Conservation (phyloP, 2,329 filamentous ascomycete species). For the Colletotrichum zoysiae region DNA sequence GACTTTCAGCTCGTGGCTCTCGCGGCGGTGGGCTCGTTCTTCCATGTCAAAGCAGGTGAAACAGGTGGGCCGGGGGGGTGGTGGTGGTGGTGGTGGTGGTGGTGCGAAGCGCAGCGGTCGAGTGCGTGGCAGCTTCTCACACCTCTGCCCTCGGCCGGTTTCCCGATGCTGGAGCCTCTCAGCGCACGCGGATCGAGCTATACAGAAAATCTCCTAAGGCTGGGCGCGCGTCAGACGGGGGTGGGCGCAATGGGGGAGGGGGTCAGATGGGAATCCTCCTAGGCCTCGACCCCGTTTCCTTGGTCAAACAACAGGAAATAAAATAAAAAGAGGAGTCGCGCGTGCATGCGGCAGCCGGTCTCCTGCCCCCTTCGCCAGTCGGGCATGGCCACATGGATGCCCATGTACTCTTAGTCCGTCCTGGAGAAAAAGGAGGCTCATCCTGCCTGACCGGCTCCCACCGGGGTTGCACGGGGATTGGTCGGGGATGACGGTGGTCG, state of each 20-base stretch:
- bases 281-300: constrained; percentile 22
- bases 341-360: constrained; percentile 21
- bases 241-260: constrained; percentile 11
- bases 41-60: constrained; percentile 42
- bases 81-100: background rate
- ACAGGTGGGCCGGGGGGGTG: constrained; percentile 27
- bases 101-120: constrained; percentile 6
- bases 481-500: constrained; percentile 22
- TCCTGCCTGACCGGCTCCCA: background rate
- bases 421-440: constrained; percentile 23
- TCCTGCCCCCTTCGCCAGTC: background rate
- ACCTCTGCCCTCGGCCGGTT: constrained; percentile 22
- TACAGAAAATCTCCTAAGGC: constrained; percentile 16
- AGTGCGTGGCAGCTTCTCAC: constrained; percentile 38
- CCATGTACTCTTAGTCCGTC: background rate
- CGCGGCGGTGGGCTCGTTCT: constrained; percentile 22
- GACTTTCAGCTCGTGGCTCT: constrained; percentile 5
- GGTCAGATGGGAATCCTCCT: constrained; percentile 28
- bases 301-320: background rate
- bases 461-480: background rate
- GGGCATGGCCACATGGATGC: background rate
- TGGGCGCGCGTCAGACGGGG: constrained; percentile 34
- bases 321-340: background rate
- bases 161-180: constrained; percentile 25
- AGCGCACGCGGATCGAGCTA: constrained; percentile 1